Evolutionary conservation across 129 eudicot genomes (phyloP), one percentile per base, ranked within the genome.

Genomic region (Gnaphalium uliginosum): DNA sequence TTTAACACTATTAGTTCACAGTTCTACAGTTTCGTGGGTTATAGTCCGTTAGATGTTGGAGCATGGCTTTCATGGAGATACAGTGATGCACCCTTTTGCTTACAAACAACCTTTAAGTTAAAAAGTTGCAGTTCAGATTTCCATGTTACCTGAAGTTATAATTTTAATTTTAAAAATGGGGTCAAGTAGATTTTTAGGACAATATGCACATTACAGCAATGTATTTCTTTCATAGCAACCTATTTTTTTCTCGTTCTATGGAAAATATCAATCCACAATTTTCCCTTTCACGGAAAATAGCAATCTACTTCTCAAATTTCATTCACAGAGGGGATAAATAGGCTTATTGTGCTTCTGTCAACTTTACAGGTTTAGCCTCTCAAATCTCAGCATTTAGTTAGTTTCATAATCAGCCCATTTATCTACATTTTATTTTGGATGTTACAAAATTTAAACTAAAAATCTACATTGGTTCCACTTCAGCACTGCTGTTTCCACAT

Each of bases 61-160:
- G 64, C 64, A 59, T 59, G 33, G n/a, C 66, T 59, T 59, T 22
- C 29, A 59, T 58, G 27, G 64, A 24, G 64, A 57, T 57, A 57
- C 63, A 22, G 5, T 4, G 37, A 26, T 25, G 4, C n/a, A 10
- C n/a, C 24, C 68, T 63, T 29, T 63, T 63, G 43, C 41, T 29
- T 63, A 24, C 24, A 15, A 63, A 17, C 8, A 30, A 17, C 68
- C 41, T 63, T 7, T 15, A 63, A 63, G 1, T 14, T 63, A 5
- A 26, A 56, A 57, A 4, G 57, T 50, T 50, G 57, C 15, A 50
- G 57, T 22, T 57, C 63, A 57, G 2, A n/a, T 57, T 57, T 15
- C 11, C 9, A 26, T 0, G 48, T 29, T 8, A 30, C 69, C 46
- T 64, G 69, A 6, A 18, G 26, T 64, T 29, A 17, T n/a, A 65